phyloP scores from a whole-genome alignment of 768 basidiomycete species.

The Coprinellus aureogranulatus region DNA sequence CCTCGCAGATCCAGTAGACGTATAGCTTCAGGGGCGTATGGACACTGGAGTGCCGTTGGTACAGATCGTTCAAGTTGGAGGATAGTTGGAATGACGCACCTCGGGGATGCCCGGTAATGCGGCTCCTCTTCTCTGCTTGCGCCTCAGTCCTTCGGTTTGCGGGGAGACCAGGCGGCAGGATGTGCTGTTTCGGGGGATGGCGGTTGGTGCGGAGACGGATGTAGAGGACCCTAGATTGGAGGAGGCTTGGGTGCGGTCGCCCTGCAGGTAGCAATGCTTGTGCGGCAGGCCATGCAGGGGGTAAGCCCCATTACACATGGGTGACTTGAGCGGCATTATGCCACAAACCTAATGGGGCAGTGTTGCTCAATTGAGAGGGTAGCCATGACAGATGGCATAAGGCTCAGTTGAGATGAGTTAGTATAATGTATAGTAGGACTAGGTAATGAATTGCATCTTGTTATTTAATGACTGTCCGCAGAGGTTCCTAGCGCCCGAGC shows the following conservation, averaged over 20 bases:
- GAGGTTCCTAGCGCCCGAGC: no score
- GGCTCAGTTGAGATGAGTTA: no score
- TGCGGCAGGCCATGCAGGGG: no score
- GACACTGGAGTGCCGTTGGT: slow-evolving; percentile 48
- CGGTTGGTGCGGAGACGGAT: slow-evolving; percentile 94
- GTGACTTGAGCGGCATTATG: no score
- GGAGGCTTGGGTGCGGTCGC: slow-evolving; percentile 58
- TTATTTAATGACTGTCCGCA: no score
- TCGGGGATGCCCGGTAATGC: slow-evolving; percentile 97
- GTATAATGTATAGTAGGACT: no score
- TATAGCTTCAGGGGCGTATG: slow-evolving; percentile 98
- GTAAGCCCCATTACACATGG: no score
- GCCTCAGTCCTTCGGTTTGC: slow-evolving; percentile 94
- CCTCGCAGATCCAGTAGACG: slow-evolving; percentile 87
- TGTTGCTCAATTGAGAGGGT: no score
- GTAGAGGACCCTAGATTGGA: slow-evolving; percentile 84
- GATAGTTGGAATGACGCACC: slow-evolving; percentile 43
- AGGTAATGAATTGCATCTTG: no score
- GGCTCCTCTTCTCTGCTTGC: slow-evolving; percentile 95
- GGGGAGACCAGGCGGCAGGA: slow-evolving; percentile 95
- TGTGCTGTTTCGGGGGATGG: slow-evolving; percentile 90
- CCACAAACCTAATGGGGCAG: no score
- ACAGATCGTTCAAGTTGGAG: background rate
- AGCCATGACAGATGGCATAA: no score
- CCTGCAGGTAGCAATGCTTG: no score